A percentile compares a stretch with the other conserved stretches of the same genome.
Evolutionary conservation across 805 yeast genomes (phyloP).

Genomic region (Ogataea trehaloabstinens): DNA sequence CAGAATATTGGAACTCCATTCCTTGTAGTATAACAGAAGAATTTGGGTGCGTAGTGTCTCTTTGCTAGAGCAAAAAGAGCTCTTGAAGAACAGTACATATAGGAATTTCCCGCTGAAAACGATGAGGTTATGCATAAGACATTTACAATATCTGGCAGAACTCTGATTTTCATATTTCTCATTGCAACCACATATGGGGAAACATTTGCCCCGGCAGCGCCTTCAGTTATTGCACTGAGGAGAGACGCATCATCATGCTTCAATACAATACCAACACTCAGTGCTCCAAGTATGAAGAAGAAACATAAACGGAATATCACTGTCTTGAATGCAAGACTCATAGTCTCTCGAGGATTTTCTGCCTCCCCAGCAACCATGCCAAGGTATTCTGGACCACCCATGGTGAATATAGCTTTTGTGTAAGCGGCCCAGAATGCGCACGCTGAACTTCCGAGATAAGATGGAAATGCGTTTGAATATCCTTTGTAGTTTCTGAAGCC

Average conservation of each 20-base stretch:
- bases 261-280: constrained; percentile 37
- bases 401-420: constrained; percentile 68
- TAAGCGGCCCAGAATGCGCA: constrained; percentile 71
- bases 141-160: constrained; percentile 70
- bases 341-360: constrained; percentile 46
- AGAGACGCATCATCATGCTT: constrained; percentile 33
- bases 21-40: constrained; percentile 59
- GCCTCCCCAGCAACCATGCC: constrained; percentile 89
- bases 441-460: constrained; percentile 50
- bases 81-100: constrained; percentile 46
- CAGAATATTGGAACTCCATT: constrained; percentile 53
- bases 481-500: constrained; percentile 29
- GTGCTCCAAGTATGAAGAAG: constrained; percentile 41
- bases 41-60: constrained; percentile 69
- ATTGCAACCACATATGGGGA: constrained; percentile 81
- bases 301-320: constrained; percentile 60
- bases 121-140: constrained; percentile 69
- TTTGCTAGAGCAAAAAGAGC: constrained; percentile 37
- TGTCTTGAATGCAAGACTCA: constrained; percentile 78
- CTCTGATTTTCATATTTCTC: constrained; percentile 56
- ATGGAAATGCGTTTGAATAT: constrained; percentile 46
- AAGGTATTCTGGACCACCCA: constrained; percentile 81
- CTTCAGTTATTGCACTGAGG: constrained; percentile 46
- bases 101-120: constrained; percentile 77
- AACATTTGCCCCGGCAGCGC: constrained; percentile 67